A percentile compares a stretch with the other conserved stretches of the same genome.
phyloP scores from a whole-genome alignment of 1,139 yeast species.

The Diutina siamensis region DNA sequence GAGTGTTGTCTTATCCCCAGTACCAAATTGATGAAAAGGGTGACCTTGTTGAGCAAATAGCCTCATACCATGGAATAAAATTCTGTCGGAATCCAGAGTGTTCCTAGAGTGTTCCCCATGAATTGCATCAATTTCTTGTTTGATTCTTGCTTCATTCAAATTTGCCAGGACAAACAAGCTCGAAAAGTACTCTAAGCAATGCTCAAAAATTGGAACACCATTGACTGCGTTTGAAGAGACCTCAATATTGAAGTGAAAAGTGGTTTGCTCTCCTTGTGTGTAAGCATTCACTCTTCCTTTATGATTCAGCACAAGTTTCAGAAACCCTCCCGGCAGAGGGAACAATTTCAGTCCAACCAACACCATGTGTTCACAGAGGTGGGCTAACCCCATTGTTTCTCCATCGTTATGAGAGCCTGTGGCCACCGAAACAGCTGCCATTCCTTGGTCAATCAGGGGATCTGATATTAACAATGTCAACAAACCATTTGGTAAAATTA shows the following conservation, averaged over 20 bases:
- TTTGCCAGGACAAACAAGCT: conserved; percentile 39
- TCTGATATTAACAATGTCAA: conserved; percentile 9
- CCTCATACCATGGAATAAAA: conserved; percentile 47
- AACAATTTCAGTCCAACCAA: conserved; percentile 45
- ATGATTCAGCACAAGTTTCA: conserved; percentile 26
- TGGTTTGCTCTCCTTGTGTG: conserved; percentile 54
- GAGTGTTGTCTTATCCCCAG: conserved; percentile 23
- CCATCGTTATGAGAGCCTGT: conserved; percentile 61
- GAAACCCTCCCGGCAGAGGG: conserved; percentile 37
- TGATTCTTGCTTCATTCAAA: conserved; percentile 29
- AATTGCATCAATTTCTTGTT: conserved; percentile 45
- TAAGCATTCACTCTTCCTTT: conserved; percentile 57
- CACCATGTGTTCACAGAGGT: conserved; percentile 62
- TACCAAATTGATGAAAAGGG: conserved; percentile 33
- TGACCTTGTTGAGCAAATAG: conserved; percentile 32
- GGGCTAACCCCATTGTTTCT: conserved; percentile 51
- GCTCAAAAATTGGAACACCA: conserved; percentile 27
- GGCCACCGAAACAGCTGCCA: conserved; percentile 35
- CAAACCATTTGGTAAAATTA: conserved; percentile 9
- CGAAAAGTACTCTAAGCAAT: conserved; percentile 37
- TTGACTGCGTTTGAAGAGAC: conserved; percentile 27
- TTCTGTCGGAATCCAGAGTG: conserved; percentile 26
- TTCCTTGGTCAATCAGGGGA: conserved; percentile 7
- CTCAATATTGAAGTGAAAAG: conserved; percentile 40
- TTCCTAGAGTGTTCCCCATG: conserved; percentile 56